Evolutionary conservation across 176 grass and related monocot genomes (phyloP).

Genomic region (Triticum urartu): DNA sequence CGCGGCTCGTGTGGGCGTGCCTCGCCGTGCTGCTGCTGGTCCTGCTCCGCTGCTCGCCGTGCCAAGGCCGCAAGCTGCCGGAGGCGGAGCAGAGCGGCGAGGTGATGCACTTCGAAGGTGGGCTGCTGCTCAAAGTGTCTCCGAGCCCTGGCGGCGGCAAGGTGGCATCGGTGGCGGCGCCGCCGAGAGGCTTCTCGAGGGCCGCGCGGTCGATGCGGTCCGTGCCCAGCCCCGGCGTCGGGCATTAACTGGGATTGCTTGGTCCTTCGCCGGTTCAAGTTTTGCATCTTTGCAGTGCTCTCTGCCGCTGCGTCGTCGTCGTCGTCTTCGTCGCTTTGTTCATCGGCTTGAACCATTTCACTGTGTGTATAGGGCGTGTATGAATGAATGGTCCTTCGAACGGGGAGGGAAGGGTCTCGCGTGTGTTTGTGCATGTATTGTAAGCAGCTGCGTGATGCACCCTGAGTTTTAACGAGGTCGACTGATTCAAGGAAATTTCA

Average conservation of each 20-base stretch:
- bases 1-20: neutral
- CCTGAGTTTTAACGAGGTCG: neutral
- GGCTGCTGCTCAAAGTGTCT: conserved; percentile 12
- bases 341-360: neutral
- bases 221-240: conserved; percentile 65
- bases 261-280: too few species aligned
- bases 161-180: neutral
- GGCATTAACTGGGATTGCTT: conserved; percentile 31
- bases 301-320: neutral
- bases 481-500: neutral
- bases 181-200: conserved; percentile 1
- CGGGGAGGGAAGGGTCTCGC: neutral
- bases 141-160: neutral
- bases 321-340: neutral
- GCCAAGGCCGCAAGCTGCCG: conserved; percentile 39
- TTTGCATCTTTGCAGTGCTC: neutral
- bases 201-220: conserved; percentile 42
- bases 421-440: neutral
- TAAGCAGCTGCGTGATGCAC: neutral
- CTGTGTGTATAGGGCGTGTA: neutral
- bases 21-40: conserved; percentile 35
- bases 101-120: conserved; percentile 37
- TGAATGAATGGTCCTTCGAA: neutral
- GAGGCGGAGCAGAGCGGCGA: neutral
- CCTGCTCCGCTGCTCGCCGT: neutral